These are phyloP conservation scores for Silene latifolia DNA, from an alignment of 148 eudicot genomes.

Conservation along the genomic window DNA sequence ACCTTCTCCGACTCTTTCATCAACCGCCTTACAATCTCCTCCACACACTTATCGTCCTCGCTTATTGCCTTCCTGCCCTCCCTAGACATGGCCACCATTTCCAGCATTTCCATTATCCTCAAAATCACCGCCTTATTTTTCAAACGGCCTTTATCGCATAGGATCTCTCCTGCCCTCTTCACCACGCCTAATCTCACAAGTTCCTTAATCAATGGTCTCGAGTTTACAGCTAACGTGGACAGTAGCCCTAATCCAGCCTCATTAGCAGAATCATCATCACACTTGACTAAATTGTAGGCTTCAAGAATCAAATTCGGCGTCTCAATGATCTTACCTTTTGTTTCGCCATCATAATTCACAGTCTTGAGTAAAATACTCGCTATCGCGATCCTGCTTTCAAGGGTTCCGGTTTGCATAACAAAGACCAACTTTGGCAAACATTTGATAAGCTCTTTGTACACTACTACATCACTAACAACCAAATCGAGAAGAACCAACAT, in stretches of 20 bases:
- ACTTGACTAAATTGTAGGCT: slow-evolving; percentile 30
- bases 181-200: slow-evolving; percentile 45
- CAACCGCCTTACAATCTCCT: slow-evolving; percentile 38
- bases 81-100: slow-evolving; percentile 42
- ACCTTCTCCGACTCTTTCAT: slow-evolving; percentile 57
- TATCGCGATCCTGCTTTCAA: slow-evolving; percentile 30
- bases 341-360: slow-evolving; percentile 29
- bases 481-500: slow-evolving; percentile 39
- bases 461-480: slow-evolving; percentile 23
- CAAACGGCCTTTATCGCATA: slow-evolving; percentile 21
- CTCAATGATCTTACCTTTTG: slow-evolving; percentile 37
- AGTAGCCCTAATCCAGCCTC: slow-evolving; percentile 49
- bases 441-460: slow-evolving; percentile 21
- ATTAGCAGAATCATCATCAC: slow-evolving; percentile 27
- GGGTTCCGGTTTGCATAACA: slow-evolving; percentile 38
- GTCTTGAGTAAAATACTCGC: slow-evolving; percentile 40
- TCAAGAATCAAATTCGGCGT: slow-evolving; percentile 28
- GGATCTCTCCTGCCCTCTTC: slow-evolving; percentile 32
- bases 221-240: slow-evolving; percentile 29
- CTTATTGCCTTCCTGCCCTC: slow-evolving; percentile 56
- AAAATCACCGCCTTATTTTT: slow-evolving; percentile 19
- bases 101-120: slow-evolving; percentile 39
- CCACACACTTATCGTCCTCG: slow-evolving; percentile 41
- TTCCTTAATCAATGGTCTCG: slow-evolving; percentile 40
- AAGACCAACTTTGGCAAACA: slow-evolving; percentile 25